Percentiles rank a stretch among this genome's conserved stretches.
Evolutionary conservation across 192 early-diverging fungal species (phyloP).

Genomic region (Gigaspora rosea): DNA sequence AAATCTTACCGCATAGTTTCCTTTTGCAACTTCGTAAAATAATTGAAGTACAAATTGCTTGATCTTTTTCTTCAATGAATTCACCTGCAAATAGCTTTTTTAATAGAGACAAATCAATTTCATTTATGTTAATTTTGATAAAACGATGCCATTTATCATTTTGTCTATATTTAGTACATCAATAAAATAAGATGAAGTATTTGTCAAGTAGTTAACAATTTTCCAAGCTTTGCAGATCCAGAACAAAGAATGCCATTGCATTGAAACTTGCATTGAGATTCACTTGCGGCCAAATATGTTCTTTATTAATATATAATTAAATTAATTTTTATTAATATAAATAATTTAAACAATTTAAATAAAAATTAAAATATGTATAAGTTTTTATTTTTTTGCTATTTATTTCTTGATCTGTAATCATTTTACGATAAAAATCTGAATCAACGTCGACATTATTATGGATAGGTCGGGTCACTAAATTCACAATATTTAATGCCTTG

Average conservation of each 20-base stretch:
- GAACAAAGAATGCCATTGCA: not conserved
- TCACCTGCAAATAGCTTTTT: not conserved
- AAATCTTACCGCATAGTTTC: too few relatives aligned
- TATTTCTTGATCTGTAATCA: not conserved
- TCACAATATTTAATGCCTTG: not conserved
- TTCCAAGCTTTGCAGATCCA: not conserved
- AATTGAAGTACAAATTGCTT: not conserved
- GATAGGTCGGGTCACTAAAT: not conserved
- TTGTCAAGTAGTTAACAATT: not conserved
- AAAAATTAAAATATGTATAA: not conserved
- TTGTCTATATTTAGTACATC: not conserved
- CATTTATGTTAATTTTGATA: not conserved
- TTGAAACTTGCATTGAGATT: not conserved
- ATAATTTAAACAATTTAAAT: too few relatives aligned
- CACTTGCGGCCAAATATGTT: not conserved
- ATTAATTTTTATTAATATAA: not conserved
- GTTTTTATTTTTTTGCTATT: not conserved
- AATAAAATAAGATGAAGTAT: not conserved
- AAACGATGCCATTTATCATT: not conserved
- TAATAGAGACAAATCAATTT: not conserved
- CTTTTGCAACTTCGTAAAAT: too few relatives aligned
- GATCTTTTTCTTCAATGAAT: not conserved
- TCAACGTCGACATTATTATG: not conserved
- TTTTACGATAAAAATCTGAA: not conserved
- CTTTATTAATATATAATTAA: not conserved